These are phyloP conservation scores for Schoenoplectus tabernaemontani DNA, from an alignment of 202 grass and related monocot species.

Conservation along the genomic window DNA sequence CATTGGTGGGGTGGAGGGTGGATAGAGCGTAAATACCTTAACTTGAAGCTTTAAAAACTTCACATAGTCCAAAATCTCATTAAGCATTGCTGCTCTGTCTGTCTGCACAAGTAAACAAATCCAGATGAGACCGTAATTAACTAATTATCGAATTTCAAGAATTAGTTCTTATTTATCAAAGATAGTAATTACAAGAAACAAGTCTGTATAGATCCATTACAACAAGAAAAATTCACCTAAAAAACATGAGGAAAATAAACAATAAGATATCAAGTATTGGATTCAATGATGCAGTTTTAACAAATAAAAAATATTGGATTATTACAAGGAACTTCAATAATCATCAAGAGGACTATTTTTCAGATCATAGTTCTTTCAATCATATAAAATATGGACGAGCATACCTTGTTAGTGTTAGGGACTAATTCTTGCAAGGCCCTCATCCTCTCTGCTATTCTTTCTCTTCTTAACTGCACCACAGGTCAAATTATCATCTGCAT, in stretches of 20 bases:
- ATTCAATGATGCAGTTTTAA: no score
- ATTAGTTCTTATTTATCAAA: neutral
- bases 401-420: conserved; percentile 98
- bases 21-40: conserved; percentile 42
- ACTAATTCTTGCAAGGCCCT: conserved; percentile 94
- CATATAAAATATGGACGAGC: conserved; percentile 17
- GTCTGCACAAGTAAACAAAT: conserved; percentile 48
- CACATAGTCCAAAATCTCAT: conserved; percentile 95
- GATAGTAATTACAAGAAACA: neutral
- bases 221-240: neutral
- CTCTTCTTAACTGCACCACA: conserved; percentile 81
- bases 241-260: neutral
- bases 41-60: conserved; percentile 96
- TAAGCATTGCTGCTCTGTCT: conserved; percentile 98
- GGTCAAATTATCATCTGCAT: neutral
- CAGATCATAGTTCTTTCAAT: neutral
- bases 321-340: neutral
- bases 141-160: neutral
- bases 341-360: neutral
- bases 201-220: neutral
- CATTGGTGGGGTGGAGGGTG: neutral
- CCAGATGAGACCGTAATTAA: neutral
- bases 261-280: neutral
- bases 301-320: no score
- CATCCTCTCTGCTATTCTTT: conserved; percentile 97